Conservation (phyloP, 1,139 yeast genomes). For the Blastobotrys petasosporus region DNA sequence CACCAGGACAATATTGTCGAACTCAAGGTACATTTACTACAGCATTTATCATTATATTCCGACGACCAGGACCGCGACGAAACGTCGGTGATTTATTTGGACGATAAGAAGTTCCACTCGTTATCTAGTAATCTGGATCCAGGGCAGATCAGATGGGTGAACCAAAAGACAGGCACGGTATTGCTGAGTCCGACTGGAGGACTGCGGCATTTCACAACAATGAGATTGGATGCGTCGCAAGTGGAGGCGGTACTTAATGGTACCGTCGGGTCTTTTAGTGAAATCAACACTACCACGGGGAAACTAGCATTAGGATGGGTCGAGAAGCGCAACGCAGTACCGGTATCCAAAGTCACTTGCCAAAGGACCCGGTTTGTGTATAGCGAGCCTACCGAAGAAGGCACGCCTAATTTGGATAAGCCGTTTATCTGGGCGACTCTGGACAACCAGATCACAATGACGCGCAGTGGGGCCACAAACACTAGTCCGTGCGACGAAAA, state of each 20-base stretch:
- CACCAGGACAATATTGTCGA: constrained; percentile 38
- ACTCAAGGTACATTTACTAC: constrained; percentile 34
- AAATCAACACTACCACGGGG: constrained; percentile 18
- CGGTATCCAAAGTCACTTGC: constrained; percentile 25
- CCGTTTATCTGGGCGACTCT: constrained; percentile 41
- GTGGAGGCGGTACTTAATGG: constrained; percentile 28
- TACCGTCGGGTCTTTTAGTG: neutral
- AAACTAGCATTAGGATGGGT: constrained; percentile 38
- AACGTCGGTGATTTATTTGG: constrained; percentile 30
- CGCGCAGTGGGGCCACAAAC: constrained; percentile 21
- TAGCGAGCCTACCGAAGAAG: neutral
- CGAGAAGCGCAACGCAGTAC: constrained; percentile 27
- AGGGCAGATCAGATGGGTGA: constrained; percentile 33
- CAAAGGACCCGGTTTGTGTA: constrained; percentile 29
- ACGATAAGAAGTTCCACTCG: constrained; percentile 32
- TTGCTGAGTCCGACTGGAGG: constrained; percentile 49
- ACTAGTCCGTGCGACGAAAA: constrained; percentile 6
- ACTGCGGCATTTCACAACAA: constrained; percentile 41
- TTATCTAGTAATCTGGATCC: constrained; percentile 36
- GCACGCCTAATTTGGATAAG: constrained; percentile 14
- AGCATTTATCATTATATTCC: constrained; percentile 24
- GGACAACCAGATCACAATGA: constrained; percentile 41
- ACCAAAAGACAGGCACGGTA: constrained; percentile 21
- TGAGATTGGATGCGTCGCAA: constrained; percentile 31
- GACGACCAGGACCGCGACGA: constrained; percentile 1